Evolutionary conservation across 108 stramenopile species (phyloP), one percentile per base, ranked within the genome.

Genomic region (Mayamaea pseudoterrestris): DNA sequence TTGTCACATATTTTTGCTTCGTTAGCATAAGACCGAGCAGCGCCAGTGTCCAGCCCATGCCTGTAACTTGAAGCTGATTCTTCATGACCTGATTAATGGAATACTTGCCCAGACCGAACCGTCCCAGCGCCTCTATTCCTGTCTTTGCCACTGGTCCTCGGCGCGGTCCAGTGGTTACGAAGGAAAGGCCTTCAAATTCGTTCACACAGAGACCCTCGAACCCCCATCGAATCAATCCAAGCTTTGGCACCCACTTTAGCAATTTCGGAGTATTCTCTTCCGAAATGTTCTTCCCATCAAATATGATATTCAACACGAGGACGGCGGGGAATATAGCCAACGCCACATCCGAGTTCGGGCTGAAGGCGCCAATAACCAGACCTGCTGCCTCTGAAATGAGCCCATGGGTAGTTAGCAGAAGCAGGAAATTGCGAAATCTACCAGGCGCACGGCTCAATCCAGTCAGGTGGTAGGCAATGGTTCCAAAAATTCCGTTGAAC

Each of bases 271-370:
- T 93, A 50, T 71, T 86, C 55, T 89, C 87, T 53, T 82, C 72
- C 2, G 73, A 64, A 47, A 89, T 84, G 50, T 89, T 89, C 53
- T 67, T 71, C 1, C 87, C 87, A 47, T 89, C 84, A 58, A 89
- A 93, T 21, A 95, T 88, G 51, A 95, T 81, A 34, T 93, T 90
- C 16, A 93, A 53, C 1, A 95, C 80, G 43, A 93, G 63, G 43
- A 90, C 65, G 0, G 85, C 80, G 25, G 76, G 76, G 57, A 92
- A 80, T 17, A 93, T 36, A 35, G 90, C 87, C 58, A 83, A 50
- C 5, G 88, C 80, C 13, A 79, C 66, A 47, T 80, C 92, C 28
- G 69, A 73, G 25, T 35, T 74, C 11, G 84, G 69, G 45, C 66
- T 63, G 20, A 87, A 53, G 20, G 83, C 67, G 21, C 67, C 80